Evolutionary conservation across 1,139 yeast species (phyloP), one percentile per base, ranked within the genome.

Genomic region (Geotrichum aggregatum): DNA sequence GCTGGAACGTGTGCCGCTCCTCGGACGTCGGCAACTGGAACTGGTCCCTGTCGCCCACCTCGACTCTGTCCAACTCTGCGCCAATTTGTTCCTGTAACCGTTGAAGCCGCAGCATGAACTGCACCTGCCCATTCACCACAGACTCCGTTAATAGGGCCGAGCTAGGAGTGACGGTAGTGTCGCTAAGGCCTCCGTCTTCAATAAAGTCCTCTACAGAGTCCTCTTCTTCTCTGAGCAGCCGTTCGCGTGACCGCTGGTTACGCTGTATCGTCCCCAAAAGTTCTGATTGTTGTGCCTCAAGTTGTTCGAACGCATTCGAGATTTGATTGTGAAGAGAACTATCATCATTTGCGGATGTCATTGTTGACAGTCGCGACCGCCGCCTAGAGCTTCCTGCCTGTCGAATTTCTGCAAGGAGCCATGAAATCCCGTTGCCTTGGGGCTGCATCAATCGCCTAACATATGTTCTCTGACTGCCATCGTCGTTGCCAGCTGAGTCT

Each of bases 391-490:
- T 14, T 2, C 22, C 35, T 8, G 45, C 36, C 6, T 41, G 46
- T 13, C 51, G 22, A 2, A 47, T 40, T 24, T 47, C 51, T 5
- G 51, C 51, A 3, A 47, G 22, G 3, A 47, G 41, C 46, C 51
- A 34, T 3, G 51, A 41, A 5, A 34, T 19, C 7, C 51, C 51
- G n/a, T 41, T 42, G 21, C 16, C 40, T 19, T 42, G 46, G 11
- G 46, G 46, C 33, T 47, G 51, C 26, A 47, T 2, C 22, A 47
- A 45, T 7, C 47, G 46, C 34, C 51, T 40, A 11, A 47, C 36
- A 24, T 41, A 34, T 3, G 47, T 47, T 18, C 45, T 18, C 22
- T 47, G 51, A 16, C 45, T 47, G 16, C 24, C 31, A 2, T 24
- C 43, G n/a, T 44, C 41, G 16, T 35, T 5, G 33, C 19, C 44